Evolutionary conservation across 1,284 basidiomycete species (phyloP), one percentile per base, ranked within the genome.

Genomic region (Anthracocystis panici-leucophaei): DNA sequence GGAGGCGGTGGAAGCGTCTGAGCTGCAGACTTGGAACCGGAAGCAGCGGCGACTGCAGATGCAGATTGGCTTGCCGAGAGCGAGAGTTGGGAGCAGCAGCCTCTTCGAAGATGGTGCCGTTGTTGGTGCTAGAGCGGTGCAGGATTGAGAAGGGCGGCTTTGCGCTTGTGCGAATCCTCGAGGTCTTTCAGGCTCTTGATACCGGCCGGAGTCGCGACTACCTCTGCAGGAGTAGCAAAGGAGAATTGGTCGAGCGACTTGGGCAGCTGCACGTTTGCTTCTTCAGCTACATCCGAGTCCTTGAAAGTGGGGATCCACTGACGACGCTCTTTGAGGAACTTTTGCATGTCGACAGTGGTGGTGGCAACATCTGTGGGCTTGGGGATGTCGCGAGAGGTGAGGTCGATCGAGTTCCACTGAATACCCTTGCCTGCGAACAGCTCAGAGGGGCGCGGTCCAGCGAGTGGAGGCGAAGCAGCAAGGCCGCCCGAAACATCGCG

Each of bases 381-480:
- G 64, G 56, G 49, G 54, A 63, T 42, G 25, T 65, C 53, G 31
- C 65, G 62, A 54, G 68, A 46, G 52, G 74, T 76, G 57, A 82
- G 75, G 14, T 73, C 70, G 53, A 78, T 65, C 49, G 69, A 50
- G n/a, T 79, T 63, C 80, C 80, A 82, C 50, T 77, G 67, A 23
- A 82, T 73, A 31, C 78, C 80, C 50, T 80, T 80, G 41, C 78
- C 80, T 14, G 78, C 80, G 46, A 80, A 82, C 25, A 79, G 63
- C 31, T 82, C 80, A 16, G 76, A 78, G 2, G 80, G 80, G 18
- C 72, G 68, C n/a, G 68, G 68, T 2, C 54, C 68, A 18, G 40
- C 21, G 10, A 59, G 21, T 0, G 64, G 41, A 7, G 38, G 46
- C 27, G 60, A 31, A 3, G 64, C 40, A 33, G 40, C 50, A 18